Evolutionary conservation across 1,284 basidiomycete genomes (phyloP).

Genomic region (Leccinum variabile): DNA sequence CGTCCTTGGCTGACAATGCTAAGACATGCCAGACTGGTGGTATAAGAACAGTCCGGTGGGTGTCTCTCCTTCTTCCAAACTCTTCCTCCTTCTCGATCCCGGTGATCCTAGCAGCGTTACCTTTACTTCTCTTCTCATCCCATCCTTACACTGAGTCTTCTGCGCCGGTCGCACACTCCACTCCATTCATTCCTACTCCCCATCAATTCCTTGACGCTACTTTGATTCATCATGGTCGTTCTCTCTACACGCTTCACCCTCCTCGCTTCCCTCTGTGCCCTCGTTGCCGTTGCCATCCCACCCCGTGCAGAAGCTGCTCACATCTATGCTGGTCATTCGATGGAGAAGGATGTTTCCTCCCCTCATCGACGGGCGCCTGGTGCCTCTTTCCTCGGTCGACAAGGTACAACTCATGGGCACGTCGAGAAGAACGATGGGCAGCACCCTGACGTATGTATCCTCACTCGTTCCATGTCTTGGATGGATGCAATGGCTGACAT

Average conservation of each 20-base stretch:
- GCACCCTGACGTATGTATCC: constrained; percentile 8
- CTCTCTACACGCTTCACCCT: constrained; percentile 21
- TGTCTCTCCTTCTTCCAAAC: constrained; percentile 5
- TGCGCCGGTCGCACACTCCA: constrained; percentile 24
- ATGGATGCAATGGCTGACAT: neutral
- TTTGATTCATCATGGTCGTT: constrained; percentile 18
- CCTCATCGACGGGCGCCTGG: neutral
- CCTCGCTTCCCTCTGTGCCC: constrained; percentile 27
- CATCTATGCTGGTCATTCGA: constrained; percentile 13
- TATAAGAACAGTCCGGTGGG: constrained; percentile 26
- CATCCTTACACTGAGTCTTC: constrained; percentile 4
- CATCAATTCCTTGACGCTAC: neutral
- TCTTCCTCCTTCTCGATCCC: constrained; percentile 22
- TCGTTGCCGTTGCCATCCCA: constrained; percentile 18
- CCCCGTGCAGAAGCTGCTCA: constrained; percentile 23
- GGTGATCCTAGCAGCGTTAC: constrained; percentile 27
- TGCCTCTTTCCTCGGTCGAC: neutral
- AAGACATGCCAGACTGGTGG: constrained; percentile 15
- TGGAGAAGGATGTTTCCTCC: constrained; percentile 6
- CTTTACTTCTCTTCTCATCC: neutral
- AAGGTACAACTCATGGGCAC: constrained; percentile 4
- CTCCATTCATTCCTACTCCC: neutral
- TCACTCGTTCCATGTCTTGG: neutral
- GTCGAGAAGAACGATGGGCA: too few species aligned
- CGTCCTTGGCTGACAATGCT: constrained; percentile 23